Conservation (phyloP, 257 asterid species). For the Solanum sitiens region DNA sequence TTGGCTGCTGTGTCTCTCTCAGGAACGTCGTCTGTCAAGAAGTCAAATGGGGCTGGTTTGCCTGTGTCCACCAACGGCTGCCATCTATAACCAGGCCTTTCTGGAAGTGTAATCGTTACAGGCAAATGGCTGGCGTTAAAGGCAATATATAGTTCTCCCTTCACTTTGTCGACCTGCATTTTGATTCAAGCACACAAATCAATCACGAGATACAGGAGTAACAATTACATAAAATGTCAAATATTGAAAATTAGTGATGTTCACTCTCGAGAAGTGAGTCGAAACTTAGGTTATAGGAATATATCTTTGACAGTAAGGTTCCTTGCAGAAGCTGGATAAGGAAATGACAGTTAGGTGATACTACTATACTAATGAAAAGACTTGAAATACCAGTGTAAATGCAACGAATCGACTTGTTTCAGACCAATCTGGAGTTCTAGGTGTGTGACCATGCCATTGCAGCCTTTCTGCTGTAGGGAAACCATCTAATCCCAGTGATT, state of each 20-base stretch:
- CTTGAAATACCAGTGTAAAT: constrained; percentile 53
- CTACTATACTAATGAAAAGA: neutral
- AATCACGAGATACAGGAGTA: neutral
- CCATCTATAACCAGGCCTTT: constrained; percentile 75
- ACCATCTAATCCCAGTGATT: constrained; percentile 76
- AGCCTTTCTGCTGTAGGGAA: constrained; percentile 92
- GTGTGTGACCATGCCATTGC: constrained; percentile 91
- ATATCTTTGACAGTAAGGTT: neutral
- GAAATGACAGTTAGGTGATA: neutral
- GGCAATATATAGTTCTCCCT: constrained; percentile 72
- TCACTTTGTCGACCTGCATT: constrained; percentile 59
- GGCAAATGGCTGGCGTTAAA: constrained; percentile 79
- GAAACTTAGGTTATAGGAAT: neutral
- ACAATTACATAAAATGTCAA: neutral
- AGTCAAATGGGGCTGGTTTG: constrained; percentile 78
- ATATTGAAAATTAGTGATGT: neutral
- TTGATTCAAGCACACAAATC: neutral
- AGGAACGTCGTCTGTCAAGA: constrained; percentile 38
- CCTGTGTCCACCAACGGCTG: constrained; percentile 81
- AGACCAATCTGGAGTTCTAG: constrained; percentile 87
- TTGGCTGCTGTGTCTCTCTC: constrained; percentile 32
- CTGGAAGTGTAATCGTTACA: constrained; percentile 55
- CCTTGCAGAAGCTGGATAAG: neutral
- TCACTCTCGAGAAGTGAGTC: neutral
- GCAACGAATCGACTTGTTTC: constrained; percentile 82